Conservation (phyloP, 1,139 yeast genomes). For the Suhomyces guaymorum region DNA sequence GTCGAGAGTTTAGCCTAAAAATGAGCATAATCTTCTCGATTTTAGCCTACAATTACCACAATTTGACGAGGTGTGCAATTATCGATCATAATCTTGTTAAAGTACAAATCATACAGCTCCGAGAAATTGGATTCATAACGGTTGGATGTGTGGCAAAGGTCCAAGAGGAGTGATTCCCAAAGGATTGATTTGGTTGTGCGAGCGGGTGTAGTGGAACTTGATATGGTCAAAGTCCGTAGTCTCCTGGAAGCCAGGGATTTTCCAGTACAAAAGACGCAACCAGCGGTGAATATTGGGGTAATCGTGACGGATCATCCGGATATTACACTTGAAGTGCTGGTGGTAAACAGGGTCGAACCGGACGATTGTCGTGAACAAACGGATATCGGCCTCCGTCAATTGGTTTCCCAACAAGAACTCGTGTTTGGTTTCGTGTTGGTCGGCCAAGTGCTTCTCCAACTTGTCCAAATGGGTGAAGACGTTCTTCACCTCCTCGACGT, state of each 20-base stretch:
- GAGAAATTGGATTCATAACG: no score
- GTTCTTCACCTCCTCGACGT: constrained; percentile 66
- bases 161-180: constrained; percentile 84
- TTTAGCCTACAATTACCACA: no score
- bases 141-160: neutral
- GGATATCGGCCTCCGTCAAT: constrained; percentile 86
- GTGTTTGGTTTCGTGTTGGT: constrained; percentile 37
- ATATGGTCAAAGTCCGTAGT: constrained; percentile 90
- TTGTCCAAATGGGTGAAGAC: constrained; percentile 74
- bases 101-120: no score
- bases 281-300: constrained; percentile 80
- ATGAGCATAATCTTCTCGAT: no score
- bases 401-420: constrained; percentile 61
- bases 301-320: constrained; percentile 76
- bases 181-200: constrained; percentile 81
- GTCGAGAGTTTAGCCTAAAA: no score
- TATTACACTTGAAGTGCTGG: constrained; percentile 92
- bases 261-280: constrained; percentile 86
- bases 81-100: no score
- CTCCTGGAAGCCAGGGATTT: constrained; percentile 67
- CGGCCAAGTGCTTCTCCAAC: constrained; percentile 63
- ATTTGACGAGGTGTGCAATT: no score
- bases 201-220: constrained; percentile 83
- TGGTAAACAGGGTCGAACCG: constrained; percentile 91
- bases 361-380: constrained; percentile 77